Conservation (phyloP, 2,329 filamentous ascomycete species). For the Lomentospora prolificans region DNA sequence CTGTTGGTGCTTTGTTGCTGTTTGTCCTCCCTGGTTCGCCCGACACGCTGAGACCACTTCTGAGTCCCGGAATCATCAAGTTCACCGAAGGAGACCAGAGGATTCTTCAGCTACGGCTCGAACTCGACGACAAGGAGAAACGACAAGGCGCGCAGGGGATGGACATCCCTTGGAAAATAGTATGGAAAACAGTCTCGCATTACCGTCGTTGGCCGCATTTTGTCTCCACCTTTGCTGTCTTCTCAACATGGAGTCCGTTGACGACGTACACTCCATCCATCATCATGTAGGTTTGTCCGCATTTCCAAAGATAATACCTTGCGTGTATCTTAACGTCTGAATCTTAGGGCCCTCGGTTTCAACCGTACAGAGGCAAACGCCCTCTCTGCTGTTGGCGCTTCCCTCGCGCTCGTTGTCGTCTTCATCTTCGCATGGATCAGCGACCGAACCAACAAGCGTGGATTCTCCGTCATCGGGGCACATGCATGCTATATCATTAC, state of each 20-base stretch:
- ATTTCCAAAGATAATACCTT: neutral
- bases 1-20: constrained; percentile 27
- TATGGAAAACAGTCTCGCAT: constrained; percentile 33
- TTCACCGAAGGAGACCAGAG: constrained; percentile 24
- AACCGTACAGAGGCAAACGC: constrained; percentile 35
- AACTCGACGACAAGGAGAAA: constrained; percentile 20
- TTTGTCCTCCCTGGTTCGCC: constrained; percentile 33
- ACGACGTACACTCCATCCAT: constrained; percentile 41
- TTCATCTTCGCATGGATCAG: constrained; percentile 38
- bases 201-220: constrained; percentile 38
- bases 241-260: constrained; percentile 41
- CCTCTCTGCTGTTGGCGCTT: constrained; percentile 31
- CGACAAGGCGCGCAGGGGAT: constrained; percentile 22
- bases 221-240: constrained; percentile 37
- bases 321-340: neutral
- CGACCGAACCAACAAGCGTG: constrained; percentile 33
- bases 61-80: constrained; percentile 26
- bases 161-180: constrained; percentile 25
- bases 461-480: constrained; percentile 31
- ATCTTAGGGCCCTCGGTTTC: constrained; percentile 30
- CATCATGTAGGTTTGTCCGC: constrained; percentile 21
- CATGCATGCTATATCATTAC: constrained; percentile 34
- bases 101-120: constrained; percentile 24
- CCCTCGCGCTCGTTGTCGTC: constrained; percentile 34
- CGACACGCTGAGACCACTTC: constrained; percentile 26